A percentile compares a stretch with the other conserved stretches of the same genome.
These are phyloP conservation scores for Salix koriyanagi DNA, from an alignment of 345 rosid genomes.

Conservation along the genomic window DNA sequence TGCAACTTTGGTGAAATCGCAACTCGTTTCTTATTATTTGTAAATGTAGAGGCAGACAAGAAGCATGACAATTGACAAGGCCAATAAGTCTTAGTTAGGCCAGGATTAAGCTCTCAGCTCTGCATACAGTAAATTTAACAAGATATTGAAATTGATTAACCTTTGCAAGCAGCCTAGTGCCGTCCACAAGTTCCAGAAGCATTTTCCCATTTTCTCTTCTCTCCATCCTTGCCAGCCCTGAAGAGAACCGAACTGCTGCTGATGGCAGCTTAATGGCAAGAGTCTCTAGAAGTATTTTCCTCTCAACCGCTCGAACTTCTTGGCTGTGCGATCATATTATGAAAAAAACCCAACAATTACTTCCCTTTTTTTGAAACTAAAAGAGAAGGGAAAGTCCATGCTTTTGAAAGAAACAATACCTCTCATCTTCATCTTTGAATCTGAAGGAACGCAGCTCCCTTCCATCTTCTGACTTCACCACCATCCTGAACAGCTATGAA, in stretches of 20 bases:
- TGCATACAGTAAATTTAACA: not conserved
- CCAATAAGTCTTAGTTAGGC: too few relatives aligned
- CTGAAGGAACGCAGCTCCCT: slow-evolving; percentile 72
- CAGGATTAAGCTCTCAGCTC: too few relatives aligned
- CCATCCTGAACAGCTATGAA: slow-evolving; percentile 87
- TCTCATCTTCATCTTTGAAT: slow-evolving; percentile 86
- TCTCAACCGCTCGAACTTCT: slow-evolving; percentile 92
- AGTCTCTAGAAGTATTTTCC: slow-evolving; percentile 75
- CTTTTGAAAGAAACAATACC: slow-evolving; percentile 29
- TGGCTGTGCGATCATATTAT: slow-evolving; percentile 43
- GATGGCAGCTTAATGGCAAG: slow-evolving; percentile 70
- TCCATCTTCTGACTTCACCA: slow-evolving; percentile 74
- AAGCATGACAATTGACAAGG: too few relatives aligned
- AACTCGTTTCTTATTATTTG: too few relatives aligned
- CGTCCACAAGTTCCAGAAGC: slow-evolving; percentile 56
- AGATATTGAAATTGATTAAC: slow-evolving; percentile 19
- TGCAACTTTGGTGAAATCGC: too few relatives aligned
- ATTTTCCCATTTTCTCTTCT: slow-evolving; percentile 42
- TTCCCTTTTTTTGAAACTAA: not conserved
- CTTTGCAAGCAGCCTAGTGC: slow-evolving; percentile 56
- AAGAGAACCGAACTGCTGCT: slow-evolving; percentile 58
- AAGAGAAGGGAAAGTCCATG: not conserved
- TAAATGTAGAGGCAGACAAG: too few relatives aligned
- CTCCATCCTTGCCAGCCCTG: slow-evolving; percentile 52
- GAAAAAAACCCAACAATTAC: not conserved